Evolutionary conservation across 495 filamentous ascomycete species (phyloP), one percentile per base, ranked within the genome.

Genomic region (Sporormia fimetaria): DNA sequence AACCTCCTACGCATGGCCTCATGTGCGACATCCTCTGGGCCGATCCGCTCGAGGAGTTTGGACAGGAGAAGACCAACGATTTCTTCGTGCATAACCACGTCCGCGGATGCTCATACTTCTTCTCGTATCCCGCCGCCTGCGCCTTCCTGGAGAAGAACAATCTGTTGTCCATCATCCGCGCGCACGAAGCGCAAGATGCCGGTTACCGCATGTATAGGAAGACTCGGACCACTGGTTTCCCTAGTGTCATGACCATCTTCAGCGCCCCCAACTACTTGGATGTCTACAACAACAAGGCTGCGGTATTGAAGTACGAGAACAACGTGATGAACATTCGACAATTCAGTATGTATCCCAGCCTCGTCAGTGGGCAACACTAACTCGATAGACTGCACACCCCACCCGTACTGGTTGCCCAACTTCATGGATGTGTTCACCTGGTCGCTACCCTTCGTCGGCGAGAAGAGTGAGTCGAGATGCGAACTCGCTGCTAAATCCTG

Each of bases 341-440:
- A 60, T 98, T 98, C 67, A 98, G 60, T 63, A 62, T 33, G 65
- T 55, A 33, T 40, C 22, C 1, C 35, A 2, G 7, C 18, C 3
- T n/a, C 9, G 20, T 5, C 2, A 14, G 12, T 16, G 23, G 12
- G 8, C 14, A 18, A 18, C 20, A 11, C 29, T 50, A 37, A 37
- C 11, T 20, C 36, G 17, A 11, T 32, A 57, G 60, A 98, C 64
- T 98, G 90, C 75, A 95, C 90, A 22, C 90, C 90, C 5, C 90
- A 98, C 63, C 90, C 90, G 11, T 98, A 96, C 65, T 98, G 90
- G 90, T 75, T 98, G 24, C 90, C 90, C 31, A 98, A 98, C 65
- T 98, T 98, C 62, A 98, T 98, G 90, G 90, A 98, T 57, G 90
- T 98, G 35, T 95, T 98, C 63, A 98, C 90, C 27, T 98, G 90